Evolutionary conservation across 257 asterid species (phyloP), one percentile per base, ranked within the genome.

Genomic region (Solanum boliviense): DNA sequence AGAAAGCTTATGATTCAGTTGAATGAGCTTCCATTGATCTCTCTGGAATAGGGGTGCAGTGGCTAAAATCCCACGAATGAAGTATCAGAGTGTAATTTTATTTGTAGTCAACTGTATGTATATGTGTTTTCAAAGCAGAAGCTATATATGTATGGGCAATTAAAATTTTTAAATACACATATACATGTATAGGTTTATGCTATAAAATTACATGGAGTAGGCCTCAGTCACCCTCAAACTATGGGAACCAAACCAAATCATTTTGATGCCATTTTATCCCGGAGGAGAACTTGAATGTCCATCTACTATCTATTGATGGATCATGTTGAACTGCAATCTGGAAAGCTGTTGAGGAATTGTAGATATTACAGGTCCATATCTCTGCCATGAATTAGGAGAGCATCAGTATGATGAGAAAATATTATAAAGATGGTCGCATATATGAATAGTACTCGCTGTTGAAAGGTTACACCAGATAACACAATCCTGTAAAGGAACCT

Each of bases 291-390:
- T 81, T 29, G 39, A 88, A 89, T 27, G 67, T 13, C 88, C 88
- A 76, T 67, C 6, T 52, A 29, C 27, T 32, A 73, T 87, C 89
- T 92, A 94, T 60, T 91, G 94, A 73, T 96, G 93, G 92, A 96
- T 94, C 98, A 94, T 96, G 97, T 95, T 94, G 96, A 93, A 96
- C 91, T 93, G 98, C 90, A 95, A 95, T 91, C 98, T 94, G 44
- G 98, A 97, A 85, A 95, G 94, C 95, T 97, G 99, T 92, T 95
- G 98, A 0, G 98, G 99, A 65, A 95, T 95, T 78, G 98, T 94
- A 70, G 99, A 95, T 91, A 97, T 95, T 84, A 95, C 98, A 85
- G 98, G 98, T 87, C 99, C 99, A 38, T 95, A 95, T 91, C 99
- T 92, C 99, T 97, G 99, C 46, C 39, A 89, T 70, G 58, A 62